These are phyloP conservation scores for Suillus plorans DNA, from an alignment of 768 basidiomycete genomes.

Conservation along the genomic window DNA sequence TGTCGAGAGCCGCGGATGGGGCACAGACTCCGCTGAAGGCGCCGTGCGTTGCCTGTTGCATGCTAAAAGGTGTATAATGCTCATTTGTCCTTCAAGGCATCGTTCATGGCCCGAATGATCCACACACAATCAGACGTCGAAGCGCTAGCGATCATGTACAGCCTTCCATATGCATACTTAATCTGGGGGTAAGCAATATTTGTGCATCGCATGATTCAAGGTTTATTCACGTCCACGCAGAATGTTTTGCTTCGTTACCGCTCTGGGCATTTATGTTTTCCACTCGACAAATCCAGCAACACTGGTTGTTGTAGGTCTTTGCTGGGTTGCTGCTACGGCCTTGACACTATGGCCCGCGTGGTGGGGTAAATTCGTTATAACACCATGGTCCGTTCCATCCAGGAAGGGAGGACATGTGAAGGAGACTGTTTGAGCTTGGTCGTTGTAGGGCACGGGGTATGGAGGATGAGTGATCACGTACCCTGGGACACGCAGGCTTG, in stretches of 20 bases:
- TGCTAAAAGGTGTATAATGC: neutral
- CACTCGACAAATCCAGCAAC: neutral
- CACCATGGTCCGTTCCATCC: neutral
- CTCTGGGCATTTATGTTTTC: constrained; percentile 8
- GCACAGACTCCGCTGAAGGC: constrained; percentile 20
- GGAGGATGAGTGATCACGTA: too few species aligned
- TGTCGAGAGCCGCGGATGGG: constrained; percentile 34
- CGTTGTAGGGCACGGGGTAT: too few species aligned
- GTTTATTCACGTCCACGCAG: neutral
- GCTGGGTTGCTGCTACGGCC: constrained; percentile 1
- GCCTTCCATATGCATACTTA: constrained; percentile 31
- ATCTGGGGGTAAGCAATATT: constrained; percentile 26
- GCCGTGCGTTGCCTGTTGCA: constrained; percentile 24
- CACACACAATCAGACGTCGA: constrained; percentile 22
- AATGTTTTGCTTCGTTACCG: constrained; percentile 12
- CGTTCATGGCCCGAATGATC: constrained; percentile 22
- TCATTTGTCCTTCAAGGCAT: neutral
- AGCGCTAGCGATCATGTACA: constrained; percentile 30
- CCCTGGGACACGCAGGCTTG: too few species aligned
- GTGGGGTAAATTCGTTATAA: neutral
- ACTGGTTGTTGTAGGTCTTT: neutral
- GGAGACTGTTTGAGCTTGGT: neutral
- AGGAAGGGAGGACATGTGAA: neutral
- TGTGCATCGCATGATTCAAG: neutral
- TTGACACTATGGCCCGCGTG: constrained; percentile 7